Percentiles rank a stretch among this genome's conserved stretches.
phyloP scores from a whole-genome alignment of 2,329 filamentous ascomycete species.

The Calonectria fujianensis region DNA sequence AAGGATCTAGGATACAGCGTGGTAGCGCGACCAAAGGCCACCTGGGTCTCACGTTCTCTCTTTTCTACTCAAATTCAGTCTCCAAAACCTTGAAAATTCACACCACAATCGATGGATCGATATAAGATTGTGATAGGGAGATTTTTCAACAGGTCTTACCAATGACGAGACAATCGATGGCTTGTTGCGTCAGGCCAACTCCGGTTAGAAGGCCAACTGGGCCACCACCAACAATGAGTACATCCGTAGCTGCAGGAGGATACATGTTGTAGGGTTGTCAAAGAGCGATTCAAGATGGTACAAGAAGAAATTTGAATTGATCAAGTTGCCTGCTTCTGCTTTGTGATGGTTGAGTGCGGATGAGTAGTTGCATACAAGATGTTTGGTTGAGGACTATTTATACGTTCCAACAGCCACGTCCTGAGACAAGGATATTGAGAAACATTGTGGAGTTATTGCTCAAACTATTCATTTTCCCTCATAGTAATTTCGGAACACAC shows the following conservation, averaged over 20 bases:
- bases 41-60: slow-evolving; percentile 61
- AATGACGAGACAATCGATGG: background rate
- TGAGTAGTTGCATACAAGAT: no score
- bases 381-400: background rate
- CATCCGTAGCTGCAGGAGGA: background rate
- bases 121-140: background rate
- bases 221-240: background rate
- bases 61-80: background rate
- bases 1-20: slow-evolving; percentile 71
- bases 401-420: background rate
- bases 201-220: slow-evolving; percentile 11
- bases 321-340: no score
- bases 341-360: no score
- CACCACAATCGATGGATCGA: background rate
- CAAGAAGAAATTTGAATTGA: no score
- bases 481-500: background rate
- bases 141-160: background rate
- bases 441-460: background rate
- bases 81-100: no score
- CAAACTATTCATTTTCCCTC: background rate
- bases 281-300: fast-evolving
- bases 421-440: background rate
- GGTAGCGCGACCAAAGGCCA: slow-evolving; percentile 72
- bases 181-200: background rate
- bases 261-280: background rate